phyloP scores from a whole-genome alignment of 257 asterid species.

The Salvia splendens region DNA sequence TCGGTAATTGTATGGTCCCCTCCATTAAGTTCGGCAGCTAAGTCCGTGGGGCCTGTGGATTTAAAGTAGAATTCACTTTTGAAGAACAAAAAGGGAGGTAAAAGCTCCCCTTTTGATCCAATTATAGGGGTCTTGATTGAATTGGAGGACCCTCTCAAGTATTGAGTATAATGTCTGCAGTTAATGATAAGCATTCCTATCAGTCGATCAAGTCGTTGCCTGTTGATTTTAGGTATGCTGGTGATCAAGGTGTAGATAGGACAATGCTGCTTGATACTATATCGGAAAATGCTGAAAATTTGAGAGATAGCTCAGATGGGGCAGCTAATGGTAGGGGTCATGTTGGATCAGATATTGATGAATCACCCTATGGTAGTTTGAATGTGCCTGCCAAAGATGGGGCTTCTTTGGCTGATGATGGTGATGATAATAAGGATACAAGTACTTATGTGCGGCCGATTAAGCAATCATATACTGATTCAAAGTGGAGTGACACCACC shows the following conservation, averaged over 20 bases:
- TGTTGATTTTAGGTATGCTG: constrained; percentile 55
- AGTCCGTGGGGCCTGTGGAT: constrained; percentile 56
- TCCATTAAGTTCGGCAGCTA: constrained; percentile 73
- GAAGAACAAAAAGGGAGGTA: constrained; percentile 40
- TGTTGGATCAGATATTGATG: constrained; percentile 48
- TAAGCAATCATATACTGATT: constrained; percentile 48
- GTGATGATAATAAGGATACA: constrained; percentile 45
- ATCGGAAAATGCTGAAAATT: constrained; percentile 43
- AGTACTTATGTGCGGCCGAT: constrained; percentile 40
- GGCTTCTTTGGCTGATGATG: constrained; percentile 54
- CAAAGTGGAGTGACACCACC: constrained; percentile 82
- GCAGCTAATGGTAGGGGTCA: constrained; percentile 40
- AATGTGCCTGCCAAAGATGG: constrained; percentile 48
- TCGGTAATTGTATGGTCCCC: constrained; percentile 61
- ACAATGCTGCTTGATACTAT: constrained; percentile 45
- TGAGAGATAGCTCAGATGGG: constrained; percentile 33
- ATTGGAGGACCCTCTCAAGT: constrained; percentile 23
- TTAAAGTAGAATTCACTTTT: constrained; percentile 59
- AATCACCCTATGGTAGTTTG: constrained; percentile 74
- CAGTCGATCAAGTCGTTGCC: constrained; percentile 78
- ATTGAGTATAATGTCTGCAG: constrained; percentile 49
- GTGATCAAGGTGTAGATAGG: constrained; percentile 43
- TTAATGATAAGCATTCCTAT: constrained; percentile 33
- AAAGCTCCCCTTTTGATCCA: constrained; percentile 67
- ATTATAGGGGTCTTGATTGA: constrained; percentile 46